A percentile compares a stretch with the other conserved stretches of the same genome.
phyloP scores from a whole-genome alignment of 768 basidiomycete genomes.

The Hericium rajendrae region DNA sequence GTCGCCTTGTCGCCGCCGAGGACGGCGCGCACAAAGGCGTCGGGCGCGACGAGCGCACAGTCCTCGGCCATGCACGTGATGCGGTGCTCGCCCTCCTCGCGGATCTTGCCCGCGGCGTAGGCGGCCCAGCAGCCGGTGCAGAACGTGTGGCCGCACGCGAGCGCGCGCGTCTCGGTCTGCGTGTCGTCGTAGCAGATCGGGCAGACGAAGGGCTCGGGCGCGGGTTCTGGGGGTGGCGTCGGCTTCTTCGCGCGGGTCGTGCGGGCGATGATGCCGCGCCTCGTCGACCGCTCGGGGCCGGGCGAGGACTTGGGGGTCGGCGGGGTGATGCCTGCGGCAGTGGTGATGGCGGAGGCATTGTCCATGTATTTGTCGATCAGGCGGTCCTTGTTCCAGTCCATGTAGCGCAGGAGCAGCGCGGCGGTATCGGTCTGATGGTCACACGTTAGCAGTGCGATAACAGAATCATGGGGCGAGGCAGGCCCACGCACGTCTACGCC shows the following conservation, averaged over 20 bases:
- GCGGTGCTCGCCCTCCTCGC: conserved; percentile 65
- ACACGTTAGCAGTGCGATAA: not conserved
- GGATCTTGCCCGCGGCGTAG: conserved; percentile 73
- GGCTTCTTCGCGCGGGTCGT: conserved; percentile 15
- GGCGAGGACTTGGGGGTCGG: conserved; percentile 27
- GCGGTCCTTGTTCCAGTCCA: conserved; percentile 93
- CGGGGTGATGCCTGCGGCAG: conserved; percentile 62
- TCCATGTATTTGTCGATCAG: conserved; percentile 98
- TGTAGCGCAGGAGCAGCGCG: conserved; percentile 67
- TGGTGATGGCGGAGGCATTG: conserved; percentile 60
- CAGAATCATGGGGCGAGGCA: not conserved
- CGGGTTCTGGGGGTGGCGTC: conserved; percentile 25
- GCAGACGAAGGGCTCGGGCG: conserved; percentile 63
- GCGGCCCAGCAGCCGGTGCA: conserved; percentile 79
- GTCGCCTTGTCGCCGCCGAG: conserved; percentile 47
- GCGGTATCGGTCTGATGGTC: conserved; percentile 51
- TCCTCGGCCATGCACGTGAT: conserved; percentile 77
- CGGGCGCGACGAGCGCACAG: conserved; percentile 57
- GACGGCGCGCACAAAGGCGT: conserved; percentile 47
- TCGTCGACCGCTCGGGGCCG: conserved; percentile 23
- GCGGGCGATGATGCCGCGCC: conserved; percentile 15
- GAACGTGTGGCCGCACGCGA: conserved; percentile 79
- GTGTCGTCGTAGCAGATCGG: conserved; percentile 89
- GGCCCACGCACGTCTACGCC: conserved; percentile 71
- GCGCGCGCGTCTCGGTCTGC: conserved; percentile 49